phyloP scores from a whole-genome alignment of 768 basidiomycete species.

The Calvatia gigantea region DNA sequence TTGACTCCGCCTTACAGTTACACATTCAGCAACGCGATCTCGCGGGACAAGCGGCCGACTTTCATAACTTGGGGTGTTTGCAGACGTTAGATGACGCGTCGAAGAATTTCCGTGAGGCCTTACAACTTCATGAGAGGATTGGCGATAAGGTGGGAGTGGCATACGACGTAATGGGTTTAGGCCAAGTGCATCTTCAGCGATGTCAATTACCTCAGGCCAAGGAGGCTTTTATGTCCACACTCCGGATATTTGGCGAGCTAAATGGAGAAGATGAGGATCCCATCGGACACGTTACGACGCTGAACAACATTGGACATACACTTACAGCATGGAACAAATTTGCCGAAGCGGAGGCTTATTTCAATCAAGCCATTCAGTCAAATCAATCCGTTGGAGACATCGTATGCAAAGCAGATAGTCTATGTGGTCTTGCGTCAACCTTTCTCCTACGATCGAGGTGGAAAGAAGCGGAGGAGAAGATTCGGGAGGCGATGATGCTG shows the following conservation, averaged over 20 bases:
- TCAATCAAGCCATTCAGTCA: conserved; percentile 16
- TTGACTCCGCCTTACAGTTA: conserved; percentile 19
- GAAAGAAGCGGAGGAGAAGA: conserved; percentile 17
- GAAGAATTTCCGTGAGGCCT: conserved; percentile 15
- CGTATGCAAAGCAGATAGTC: conserved; percentile 20
- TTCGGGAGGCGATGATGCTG: conserved; percentile 21
- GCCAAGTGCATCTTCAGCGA: conserved; percentile 18
- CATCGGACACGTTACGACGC: conserved; percentile 20
- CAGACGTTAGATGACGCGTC: conserved; percentile 15
- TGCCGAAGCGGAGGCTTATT: conserved; percentile 19
- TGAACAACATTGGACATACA: conserved; percentile 22
- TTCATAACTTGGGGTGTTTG: conserved; percentile 22
- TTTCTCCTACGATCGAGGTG: conserved; percentile 24
- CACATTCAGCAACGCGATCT: conserved; percentile 21
- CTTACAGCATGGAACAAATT: conserved; percentile 17
- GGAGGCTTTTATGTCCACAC: conserved; percentile 14
- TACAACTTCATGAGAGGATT: conserved; percentile 17
- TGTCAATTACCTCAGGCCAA: conserved; percentile 12
- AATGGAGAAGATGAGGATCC: conserved; percentile 11
- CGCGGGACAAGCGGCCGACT: conserved; percentile 25
- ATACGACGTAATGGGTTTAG: conserved; percentile 23
- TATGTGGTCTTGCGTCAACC: conserved; percentile 20
- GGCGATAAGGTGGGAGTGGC: conserved; percentile 20
- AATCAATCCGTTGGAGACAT: conserved; percentile 17
- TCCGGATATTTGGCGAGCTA: conserved; percentile 16